These are phyloP conservation scores for Neurospora terricola DNA, from an alignment of 495 filamentous ascomycete genomes.

Conservation along the genomic window DNA sequence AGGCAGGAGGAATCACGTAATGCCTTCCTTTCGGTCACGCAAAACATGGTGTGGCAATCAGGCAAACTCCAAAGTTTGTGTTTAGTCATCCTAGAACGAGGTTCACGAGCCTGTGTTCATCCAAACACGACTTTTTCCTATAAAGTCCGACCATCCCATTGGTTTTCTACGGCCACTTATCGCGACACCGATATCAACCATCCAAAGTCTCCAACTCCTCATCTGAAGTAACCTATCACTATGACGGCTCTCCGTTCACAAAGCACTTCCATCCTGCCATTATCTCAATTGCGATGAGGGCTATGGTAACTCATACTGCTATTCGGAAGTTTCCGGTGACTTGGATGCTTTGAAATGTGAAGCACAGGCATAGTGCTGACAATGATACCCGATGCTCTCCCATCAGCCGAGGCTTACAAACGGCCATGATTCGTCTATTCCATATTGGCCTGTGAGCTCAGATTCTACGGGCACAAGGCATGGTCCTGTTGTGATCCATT, in stretches of 20 bases:
- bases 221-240: neutral
- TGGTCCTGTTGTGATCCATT: neutral
- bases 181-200: neutral
- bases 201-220: neutral
- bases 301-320: neutral
- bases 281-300: neutral
- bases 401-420: neutral
- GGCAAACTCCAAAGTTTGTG: neutral
- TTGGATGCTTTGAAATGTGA: neutral
- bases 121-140: neutral
- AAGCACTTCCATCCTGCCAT: neutral
- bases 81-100: neutral
- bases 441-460: neutral
- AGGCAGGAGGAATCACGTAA: neutral
- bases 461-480: neutral
- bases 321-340: neutral
- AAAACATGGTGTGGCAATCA: neutral
- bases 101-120: neutral
- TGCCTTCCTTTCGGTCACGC: neutral
- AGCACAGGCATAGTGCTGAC: neutral
- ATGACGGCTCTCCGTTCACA: neutral
- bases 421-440: neutral
- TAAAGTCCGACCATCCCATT: neutral
- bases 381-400: neutral
- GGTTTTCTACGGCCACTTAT: neutral